Evolutionary conservation across 2,329 filamentous ascomycete genomes (phyloP).

Genomic region (Colletotrichum cereale): DNA sequence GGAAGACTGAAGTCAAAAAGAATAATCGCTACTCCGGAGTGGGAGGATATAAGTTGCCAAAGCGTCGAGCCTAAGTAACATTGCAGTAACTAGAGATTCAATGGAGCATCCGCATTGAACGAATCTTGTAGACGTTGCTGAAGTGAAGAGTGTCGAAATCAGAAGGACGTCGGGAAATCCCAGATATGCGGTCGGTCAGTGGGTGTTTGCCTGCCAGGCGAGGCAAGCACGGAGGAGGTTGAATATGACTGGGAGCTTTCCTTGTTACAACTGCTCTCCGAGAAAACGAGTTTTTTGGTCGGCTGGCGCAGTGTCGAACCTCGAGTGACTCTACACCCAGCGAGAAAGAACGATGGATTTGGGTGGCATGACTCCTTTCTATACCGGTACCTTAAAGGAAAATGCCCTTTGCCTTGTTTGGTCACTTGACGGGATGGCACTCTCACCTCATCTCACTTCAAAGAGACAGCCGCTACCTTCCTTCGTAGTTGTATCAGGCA

Average conservation of each 20-base stretch:
- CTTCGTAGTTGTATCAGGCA: not conserved
- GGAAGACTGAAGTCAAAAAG: not conserved
- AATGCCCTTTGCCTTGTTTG: not conserved
- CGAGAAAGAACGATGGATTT: not conserved
- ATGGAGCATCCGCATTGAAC: not conserved
- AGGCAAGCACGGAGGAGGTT: not conserved
- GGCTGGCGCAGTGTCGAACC: not conserved
- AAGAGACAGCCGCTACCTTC: not conserved
- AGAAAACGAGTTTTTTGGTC: not conserved
- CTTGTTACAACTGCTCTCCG: not conserved
- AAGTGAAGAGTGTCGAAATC: not conserved
- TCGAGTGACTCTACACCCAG: not conserved
- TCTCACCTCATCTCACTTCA: not conserved
- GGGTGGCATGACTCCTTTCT: not conserved
- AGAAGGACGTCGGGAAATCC: not conserved
- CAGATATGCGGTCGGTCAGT: not conserved
- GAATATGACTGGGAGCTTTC: not conserved
- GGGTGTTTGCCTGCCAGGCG: not conserved
- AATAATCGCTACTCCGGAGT: not conserved
- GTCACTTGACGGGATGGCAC: not conserved
- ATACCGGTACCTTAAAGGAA: not conserved
- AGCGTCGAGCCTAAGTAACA: not conserved
- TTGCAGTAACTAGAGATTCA: not conserved
- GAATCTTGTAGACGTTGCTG: too few species aligned
- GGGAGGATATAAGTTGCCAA: not conserved